Evolutionary conservation across 352 stramenopile species (phyloP).

Genomic region (Sclerospora graminicola): DNA sequence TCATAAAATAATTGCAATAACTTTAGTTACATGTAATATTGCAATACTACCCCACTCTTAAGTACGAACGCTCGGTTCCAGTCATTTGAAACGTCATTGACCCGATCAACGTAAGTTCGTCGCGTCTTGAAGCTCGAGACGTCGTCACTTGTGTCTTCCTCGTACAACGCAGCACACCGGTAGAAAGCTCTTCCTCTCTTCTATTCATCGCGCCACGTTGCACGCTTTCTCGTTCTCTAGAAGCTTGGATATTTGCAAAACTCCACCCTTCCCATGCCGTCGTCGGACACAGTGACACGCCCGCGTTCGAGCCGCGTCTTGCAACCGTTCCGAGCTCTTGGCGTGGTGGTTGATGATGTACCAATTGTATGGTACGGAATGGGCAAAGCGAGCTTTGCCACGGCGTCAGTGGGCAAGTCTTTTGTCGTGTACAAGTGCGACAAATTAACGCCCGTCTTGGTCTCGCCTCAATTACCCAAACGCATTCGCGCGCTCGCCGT

Average conservation of each 20-base stretch:
- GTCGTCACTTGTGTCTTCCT: no score
- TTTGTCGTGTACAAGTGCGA: constrained; percentile 90
- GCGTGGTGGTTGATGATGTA: constrained; percentile 77
- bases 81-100: constrained; percentile 28
- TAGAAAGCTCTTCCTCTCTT: no score
- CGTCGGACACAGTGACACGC: constrained; percentile 25
- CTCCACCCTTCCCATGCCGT: no score
- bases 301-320: constrained; percentile 66
- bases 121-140: no score
- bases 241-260: no score
- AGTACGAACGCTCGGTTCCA: constrained; percentile 33
- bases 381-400: constrained; percentile 84
- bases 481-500: constrained; percentile 61
- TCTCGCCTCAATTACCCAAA: constrained; percentile 73
- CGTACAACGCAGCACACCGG: no score
- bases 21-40: neutral
- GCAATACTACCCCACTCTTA: constrained; percentile 12
- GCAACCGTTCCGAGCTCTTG: constrained; percentile 86
- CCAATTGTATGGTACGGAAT: constrained; percentile 83
- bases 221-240: no score
- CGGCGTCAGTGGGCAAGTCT: constrained; percentile 78
- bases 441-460: constrained; percentile 77
- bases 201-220: no score
- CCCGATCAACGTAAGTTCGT: no score
- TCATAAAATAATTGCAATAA: neutral